Evolutionary conservation across 2,329 filamentous ascomycete genomes (phyloP).

Genomic region (Coniosporium tulheliwenetii): DNA sequence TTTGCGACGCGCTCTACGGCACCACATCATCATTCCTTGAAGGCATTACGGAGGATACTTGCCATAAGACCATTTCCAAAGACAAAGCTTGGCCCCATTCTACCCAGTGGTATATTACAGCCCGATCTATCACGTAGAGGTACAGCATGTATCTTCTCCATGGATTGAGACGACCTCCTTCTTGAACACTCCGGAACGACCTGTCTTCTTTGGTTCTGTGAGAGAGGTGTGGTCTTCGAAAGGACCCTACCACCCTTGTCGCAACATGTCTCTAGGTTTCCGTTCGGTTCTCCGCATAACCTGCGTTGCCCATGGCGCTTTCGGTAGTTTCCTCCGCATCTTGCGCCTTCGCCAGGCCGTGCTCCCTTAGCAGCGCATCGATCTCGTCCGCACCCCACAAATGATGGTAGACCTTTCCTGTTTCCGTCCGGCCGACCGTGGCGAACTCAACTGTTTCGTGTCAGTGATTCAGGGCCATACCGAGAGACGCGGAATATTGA

Average conservation of each 20-base stretch:
- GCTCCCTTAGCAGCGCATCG: slow-evolving; percentile 81
- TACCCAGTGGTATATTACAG: too few species aligned
- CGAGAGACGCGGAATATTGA: slow-evolving; percentile 5
- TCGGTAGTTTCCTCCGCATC: slow-evolving; percentile 24
- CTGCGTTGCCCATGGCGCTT: slow-evolving; percentile 5
- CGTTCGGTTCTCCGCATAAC: slow-evolving; percentile 7
- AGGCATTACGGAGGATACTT: too few species aligned
- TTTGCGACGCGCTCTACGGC: too few species aligned
- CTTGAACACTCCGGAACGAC: too few species aligned
- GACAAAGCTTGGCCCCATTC: too few species aligned
- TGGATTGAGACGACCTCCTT: too few species aligned
- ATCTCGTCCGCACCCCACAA: slow-evolving; percentile 97
- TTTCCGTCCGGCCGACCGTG: slow-evolving; percentile 87
- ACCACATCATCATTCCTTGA: too few species aligned
- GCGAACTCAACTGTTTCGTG: slow-evolving; percentile 72
- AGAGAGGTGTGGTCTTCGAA: background rate
- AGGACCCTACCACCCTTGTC: background rate
- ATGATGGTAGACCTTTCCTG: slow-evolving; percentile 95
- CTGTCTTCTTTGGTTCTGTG: too few species aligned
- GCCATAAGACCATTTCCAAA: too few species aligned
- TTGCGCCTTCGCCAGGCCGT: slow-evolving; percentile 82
- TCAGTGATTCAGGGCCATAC: background rate
- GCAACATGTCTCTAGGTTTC: slow-evolving; percentile 3
- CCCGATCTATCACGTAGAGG: too few species aligned
- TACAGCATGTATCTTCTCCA: too few species aligned